Evolutionary conservation across 495 filamentous ascomycete genomes (phyloP).

Genomic region (Hypoxylon subgilvum): DNA sequence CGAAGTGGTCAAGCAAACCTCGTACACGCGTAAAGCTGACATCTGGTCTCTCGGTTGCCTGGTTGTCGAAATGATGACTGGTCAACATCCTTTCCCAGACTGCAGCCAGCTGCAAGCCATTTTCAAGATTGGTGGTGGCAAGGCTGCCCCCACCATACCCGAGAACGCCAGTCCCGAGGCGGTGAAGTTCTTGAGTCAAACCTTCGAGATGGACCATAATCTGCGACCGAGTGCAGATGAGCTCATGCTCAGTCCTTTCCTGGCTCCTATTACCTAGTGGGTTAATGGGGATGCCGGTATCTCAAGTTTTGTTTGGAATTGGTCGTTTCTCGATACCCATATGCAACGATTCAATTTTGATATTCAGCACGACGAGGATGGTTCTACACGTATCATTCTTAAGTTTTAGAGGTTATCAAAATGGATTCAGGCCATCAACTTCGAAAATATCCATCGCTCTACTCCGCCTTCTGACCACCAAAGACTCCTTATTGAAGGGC

Average conservation of each 20-base stretch:
- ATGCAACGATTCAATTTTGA: not conserved
- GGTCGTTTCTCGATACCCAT: conserved; percentile 31
- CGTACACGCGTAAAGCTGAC: conserved; percentile 98
- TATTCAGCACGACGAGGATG: conserved; percentile 1
- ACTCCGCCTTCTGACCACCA: too few species aligned
- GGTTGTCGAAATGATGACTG: conserved; percentile 99
- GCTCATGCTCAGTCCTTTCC: conserved; percentile 78
- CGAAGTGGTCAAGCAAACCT: conserved; percentile 96
- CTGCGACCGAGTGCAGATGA: conserved; percentile 90
- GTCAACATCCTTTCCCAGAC: conserved; percentile 93
- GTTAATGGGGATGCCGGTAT: not conserved
- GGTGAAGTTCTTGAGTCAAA: conserved; percentile 81
- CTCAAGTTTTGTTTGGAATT: conserved; percentile 1
- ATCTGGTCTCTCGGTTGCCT: conserved; percentile 98
- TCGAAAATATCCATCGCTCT: too few species aligned
- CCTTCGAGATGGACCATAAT: conserved; percentile 94
- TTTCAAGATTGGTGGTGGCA: conserved; percentile 92
- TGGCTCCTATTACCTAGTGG: conserved; percentile 64
- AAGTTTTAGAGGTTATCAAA: too few species aligned
- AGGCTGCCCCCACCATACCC: conserved; percentile 88
- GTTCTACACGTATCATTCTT: too few species aligned
- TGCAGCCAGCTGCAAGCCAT: conserved; percentile 97
- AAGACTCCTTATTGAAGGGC: too few species aligned
- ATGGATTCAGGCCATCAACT: too few species aligned
- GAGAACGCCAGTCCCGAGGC: conserved; percentile 85